phyloP scores from a whole-genome alignment of 2,329 filamentous ascomycete genomes.

The Dothistroma septosporum region DNA sequence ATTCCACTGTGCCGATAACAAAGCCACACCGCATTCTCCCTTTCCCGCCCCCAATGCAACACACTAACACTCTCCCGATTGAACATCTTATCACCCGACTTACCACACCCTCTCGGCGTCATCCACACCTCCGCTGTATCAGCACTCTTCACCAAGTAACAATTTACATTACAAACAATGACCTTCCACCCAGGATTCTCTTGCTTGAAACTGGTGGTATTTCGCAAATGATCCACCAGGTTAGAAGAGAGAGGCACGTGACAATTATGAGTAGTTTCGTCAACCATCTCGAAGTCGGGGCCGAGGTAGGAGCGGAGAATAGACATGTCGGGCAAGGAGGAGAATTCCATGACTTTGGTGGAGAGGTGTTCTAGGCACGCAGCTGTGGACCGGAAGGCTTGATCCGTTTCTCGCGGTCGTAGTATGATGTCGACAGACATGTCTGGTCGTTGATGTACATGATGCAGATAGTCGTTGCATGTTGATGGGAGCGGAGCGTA shows the following conservation, averaged over 20 bases:
- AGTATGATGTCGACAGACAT: background rate
- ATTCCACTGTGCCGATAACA: constrained; percentile 14
- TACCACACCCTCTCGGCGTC: constrained; percentile 9
- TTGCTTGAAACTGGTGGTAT: constrained; percentile 5
- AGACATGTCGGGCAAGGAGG: background rate
- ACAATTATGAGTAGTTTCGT: constrained; percentile 12
- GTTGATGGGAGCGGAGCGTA: background rate
- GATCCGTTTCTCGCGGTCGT: background rate
- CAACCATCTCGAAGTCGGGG: constrained; percentile 15
- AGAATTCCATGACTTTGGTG: background rate
- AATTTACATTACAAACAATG: constrained; percentile 6
- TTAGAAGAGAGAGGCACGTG: constrained; percentile 7
- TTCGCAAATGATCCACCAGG: constrained; percentile 9
- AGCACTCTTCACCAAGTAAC: constrained; percentile 8
- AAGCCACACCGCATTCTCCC: constrained; percentile 9
- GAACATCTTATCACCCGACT: constrained; percentile 4
- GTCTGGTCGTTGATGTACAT: background rate
- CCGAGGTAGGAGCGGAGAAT: background rate
- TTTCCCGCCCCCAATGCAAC: constrained; percentile 12
- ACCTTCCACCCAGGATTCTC: constrained; percentile 13
- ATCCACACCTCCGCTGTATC: constrained; percentile 17
- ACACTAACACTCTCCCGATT: constrained; percentile 18
- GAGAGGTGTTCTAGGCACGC: background rate
- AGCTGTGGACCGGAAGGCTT: background rate
- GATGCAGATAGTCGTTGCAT: background rate